Percentiles rank a stretch among this genome's conserved stretches.
Conservation (phyloP, 345 rosid species). For the Hibiscus mutabilis region DNA sequence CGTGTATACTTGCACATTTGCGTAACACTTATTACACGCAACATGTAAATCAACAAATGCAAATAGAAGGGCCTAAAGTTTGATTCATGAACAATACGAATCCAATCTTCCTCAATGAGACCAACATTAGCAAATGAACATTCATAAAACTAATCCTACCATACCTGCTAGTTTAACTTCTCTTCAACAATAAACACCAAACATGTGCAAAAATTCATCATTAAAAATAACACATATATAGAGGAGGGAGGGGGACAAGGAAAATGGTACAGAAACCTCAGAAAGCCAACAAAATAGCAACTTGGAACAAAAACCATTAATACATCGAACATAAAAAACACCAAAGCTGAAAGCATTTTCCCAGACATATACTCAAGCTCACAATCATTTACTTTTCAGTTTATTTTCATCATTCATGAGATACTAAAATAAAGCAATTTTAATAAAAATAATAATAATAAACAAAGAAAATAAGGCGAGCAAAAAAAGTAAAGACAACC, state of each 20-base stretch:
- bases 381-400: neutral
- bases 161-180: neutral
- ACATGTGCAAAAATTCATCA: neutral
- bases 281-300: neutral
- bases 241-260: too few species aligned
- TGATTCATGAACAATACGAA: too few species aligned
- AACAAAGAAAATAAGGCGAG: neutral
- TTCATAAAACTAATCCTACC: neutral
- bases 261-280: neutral
- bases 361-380: neutral
- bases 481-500: neutral
- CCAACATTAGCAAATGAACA: neutral
- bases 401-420: neutral
- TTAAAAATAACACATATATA: neutral
- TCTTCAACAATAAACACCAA: neutral
- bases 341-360: neutral
- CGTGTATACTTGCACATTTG: too few species aligned
- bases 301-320: neutral
- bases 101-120: too few species aligned
- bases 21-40: too few species aligned
- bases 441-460: neutral
- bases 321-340: neutral
- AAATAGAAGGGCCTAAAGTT: too few species aligned
- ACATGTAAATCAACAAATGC: too few species aligned
- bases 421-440: neutral